Conservation (phyloP, 2,329 filamentous ascomycete species). For the Colletotrichum sojae region DNA sequence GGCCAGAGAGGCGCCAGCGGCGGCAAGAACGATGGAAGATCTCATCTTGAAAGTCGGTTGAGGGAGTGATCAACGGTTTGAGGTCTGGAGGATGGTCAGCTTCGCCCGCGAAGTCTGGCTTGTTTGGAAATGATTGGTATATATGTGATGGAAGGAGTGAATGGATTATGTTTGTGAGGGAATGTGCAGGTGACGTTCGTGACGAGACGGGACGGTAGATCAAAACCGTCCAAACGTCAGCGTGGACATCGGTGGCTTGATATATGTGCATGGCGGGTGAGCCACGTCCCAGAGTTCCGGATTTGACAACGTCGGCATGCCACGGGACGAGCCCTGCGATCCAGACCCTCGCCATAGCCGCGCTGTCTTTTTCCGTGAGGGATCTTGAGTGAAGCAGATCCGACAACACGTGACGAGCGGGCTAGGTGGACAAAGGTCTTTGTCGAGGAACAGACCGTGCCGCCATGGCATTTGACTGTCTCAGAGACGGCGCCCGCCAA, state of each 20-base stretch:
- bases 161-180: neutral
- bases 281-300: neutral
- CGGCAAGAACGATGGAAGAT: conserved; percentile 61
- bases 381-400: neutral
- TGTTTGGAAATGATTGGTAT: neutral
- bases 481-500: conserved; percentile 21
- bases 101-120: conserved; percentile 38
- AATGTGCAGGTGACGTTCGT: conserved; percentile 8
- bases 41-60: conserved; percentile 60
- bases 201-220: conserved; percentile 7
- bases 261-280: conserved; percentile 13
- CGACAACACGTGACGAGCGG: neutral
- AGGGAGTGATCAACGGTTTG: conserved; percentile 20
- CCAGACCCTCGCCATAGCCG: neutral
- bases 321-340: conserved; percentile 12
- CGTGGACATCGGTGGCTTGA: conserved; percentile 10
- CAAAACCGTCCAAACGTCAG: neutral
- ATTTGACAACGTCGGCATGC: neutral
- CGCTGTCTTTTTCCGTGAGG: conserved; percentile 15
- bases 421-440: conserved; percentile 17
- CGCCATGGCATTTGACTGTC: conserved; percentile 27
- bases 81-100: conserved; percentile 41
- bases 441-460: conserved; percentile 17
- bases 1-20: conserved; percentile 62
- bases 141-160: conserved; percentile 9